A percentile compares a stretch with the other conserved stretches of the same genome.
Conservation (phyloP, 129 eudicot genomes). For the Scalesia atractyloides region DNA sequence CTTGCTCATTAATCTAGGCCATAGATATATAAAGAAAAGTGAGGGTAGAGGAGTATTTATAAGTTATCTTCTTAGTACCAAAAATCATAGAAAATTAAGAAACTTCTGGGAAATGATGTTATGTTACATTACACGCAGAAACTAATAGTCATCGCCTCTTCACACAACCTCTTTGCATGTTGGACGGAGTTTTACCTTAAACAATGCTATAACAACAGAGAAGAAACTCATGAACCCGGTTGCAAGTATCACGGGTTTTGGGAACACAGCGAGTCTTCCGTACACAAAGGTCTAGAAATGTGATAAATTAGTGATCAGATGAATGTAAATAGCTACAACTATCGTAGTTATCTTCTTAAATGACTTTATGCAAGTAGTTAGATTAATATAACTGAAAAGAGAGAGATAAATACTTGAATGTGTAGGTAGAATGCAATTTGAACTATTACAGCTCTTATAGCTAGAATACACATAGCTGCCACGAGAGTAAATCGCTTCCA, state of each 20-base stretch:
- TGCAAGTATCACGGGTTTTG: conserved; percentile 89
- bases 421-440: conserved; percentile 96
- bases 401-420: conserved; percentile 61
- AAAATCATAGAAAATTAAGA: too few species aligned
- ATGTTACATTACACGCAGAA: too few species aligned
- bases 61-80: too few species aligned
- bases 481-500: conserved; percentile 94
- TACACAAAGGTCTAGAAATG: conserved; percentile 69
- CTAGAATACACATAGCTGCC: conserved; percentile 95
- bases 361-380: too few species aligned
- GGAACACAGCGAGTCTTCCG: conserved; percentile 65
- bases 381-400: neutral
- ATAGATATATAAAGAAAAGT: too few species aligned
- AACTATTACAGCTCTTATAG: conserved; percentile 89
- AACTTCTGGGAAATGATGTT: too few species aligned
- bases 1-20: too few species aligned
- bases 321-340: neutral
- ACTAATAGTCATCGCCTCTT: too few species aligned
- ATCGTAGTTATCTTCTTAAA: too few species aligned
- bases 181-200: conserved; percentile 70
- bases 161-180: too few species aligned
- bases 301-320: conserved; percentile 21
- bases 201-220: conserved; percentile 94
- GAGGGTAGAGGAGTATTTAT: too few species aligned
- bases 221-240: conserved; percentile 98